Base-by-base conservation (phyloP, 2,329 filamentous ascomycete species). In the Xylariales sp. region DNA sequence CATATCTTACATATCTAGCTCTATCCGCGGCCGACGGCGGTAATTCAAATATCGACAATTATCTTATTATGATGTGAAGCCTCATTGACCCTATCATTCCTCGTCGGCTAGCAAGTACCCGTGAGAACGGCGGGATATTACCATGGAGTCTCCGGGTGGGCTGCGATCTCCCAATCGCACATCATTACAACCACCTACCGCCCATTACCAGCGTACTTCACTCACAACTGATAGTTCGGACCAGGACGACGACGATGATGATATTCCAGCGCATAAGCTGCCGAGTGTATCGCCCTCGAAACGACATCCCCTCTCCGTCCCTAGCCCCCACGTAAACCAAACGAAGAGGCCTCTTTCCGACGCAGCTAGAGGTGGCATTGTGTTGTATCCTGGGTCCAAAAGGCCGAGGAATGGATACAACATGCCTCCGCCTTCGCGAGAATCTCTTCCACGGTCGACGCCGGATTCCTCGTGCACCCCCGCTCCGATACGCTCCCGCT, bases 231-330 rank as follows among this genome's bases (percentile, higher is more conserved):
- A 74, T 54, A 74, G 70, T 50, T 72, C 72, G 2, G 36, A 39
- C 36, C 8, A 39, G 8, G 71, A 72, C 36, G 71, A 70, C 45
- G 69, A 74, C 16, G 72, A 75, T 7, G 73, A 74, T 32, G 73
- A 65, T 52, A 77, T 77, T 30, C 74, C 75, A 7, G 62, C 62
- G 4, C 45, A 8, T 43, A 63, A 64, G 45, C 36, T 34, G 5
- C 32, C 64, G 14, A 57, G 53, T 32, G 52, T 54, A 18, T 71
- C 72, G 12, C 69, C 72, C n/a, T 56, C 63, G 14, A 75, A 74
- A 58, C 56, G 46, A 16, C 52, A 28, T 46, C 34, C 54, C 49
- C n/a, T 39, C 34, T 36, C 46, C 57, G 49, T 50, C 57, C 7
- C 46, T 16, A 45, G 18, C 41, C 30, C 53, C 28, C 16, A 43